Evolutionary conservation across 2,329 filamentous ascomycete genomes (phyloP).

Genomic region (Nemania serpens): DNA sequence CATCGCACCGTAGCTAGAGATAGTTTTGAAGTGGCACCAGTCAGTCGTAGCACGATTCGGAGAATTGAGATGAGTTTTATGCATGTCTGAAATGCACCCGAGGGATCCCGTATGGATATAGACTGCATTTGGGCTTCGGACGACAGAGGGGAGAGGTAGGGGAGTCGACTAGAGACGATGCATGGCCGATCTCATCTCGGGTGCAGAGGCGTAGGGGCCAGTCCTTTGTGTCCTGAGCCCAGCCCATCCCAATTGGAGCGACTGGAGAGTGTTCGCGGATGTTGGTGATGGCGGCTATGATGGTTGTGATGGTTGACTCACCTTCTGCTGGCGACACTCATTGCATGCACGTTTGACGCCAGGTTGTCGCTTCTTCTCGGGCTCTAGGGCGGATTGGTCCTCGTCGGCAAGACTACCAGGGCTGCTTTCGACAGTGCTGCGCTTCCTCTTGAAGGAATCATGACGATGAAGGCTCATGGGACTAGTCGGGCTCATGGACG

Average conservation of each 20-base stretch:
- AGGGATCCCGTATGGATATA: neutral
- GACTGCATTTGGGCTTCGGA: neutral
- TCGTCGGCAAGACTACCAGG: conserved; percentile 63
- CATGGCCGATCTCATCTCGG: neutral
- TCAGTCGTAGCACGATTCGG: conserved; percentile 23
- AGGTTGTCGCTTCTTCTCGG: conserved; percentile 67
- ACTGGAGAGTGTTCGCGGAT: conserved; percentile 1
- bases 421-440: conserved; percentile 64
- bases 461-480: conserved; percentile 57
- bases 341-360: conserved; percentile 82
- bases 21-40: conserved; percentile 18
- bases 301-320: conserved; percentile 48
- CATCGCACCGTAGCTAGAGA: conserved; percentile 71
- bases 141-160: neutral
- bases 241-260: conserved; percentile 1
- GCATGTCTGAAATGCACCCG: conserved; percentile 26
- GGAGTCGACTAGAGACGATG: neutral
- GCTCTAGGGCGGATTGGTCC: conserved; percentile 59
- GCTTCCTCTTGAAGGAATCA: conserved; percentile 63
- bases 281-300: conserved; percentile 2
- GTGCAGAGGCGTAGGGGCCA: neutral
- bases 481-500: conserved; percentile 60
- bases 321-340: conserved; percentile 85
- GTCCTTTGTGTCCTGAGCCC: neutral
- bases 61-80: conserved; percentile 15